Conservation (phyloP, 2,329 filamentous ascomycete genomes). For the Monosporascus sp. region DNA sequence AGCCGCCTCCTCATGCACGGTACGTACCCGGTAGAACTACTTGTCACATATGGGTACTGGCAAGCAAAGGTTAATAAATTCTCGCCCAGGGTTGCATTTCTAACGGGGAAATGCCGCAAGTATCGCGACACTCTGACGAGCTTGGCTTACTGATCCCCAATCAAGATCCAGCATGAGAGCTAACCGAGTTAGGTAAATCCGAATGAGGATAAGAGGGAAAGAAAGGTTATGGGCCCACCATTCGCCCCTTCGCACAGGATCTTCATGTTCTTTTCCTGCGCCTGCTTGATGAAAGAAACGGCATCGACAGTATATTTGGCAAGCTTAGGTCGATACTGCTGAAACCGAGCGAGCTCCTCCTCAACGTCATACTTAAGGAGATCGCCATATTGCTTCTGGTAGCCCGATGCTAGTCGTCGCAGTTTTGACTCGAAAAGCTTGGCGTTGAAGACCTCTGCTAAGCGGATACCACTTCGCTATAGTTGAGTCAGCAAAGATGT, state of each 20-base stretch:
- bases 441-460: slow-evolving; percentile 63
- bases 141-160: slow-evolving; percentile 26
- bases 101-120: neutral
- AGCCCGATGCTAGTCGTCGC: slow-evolving; percentile 53
- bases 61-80: slow-evolving; percentile 13
- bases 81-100: neutral
- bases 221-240: no score
- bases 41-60: slow-evolving; percentile 54
- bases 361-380: slow-evolving; percentile 62
- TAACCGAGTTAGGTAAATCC: no score
- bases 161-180: slow-evolving; percentile 53
- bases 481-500: no score
- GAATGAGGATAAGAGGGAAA: no score
- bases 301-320: slow-evolving; percentile 62
- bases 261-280: slow-evolving; percentile 52
- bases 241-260: slow-evolving; percentile 68
- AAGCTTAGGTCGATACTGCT: slow-evolving; percentile 53
- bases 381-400: slow-evolving; percentile 64
- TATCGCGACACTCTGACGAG: neutral
- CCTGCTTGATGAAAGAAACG: slow-evolving; percentile 57
- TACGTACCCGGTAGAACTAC: slow-evolving; percentile 43
- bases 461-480: slow-evolving; percentile 46
- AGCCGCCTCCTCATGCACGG: no score
- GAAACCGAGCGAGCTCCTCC: slow-evolving; percentile 60
- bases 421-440: slow-evolving; percentile 61